These are phyloP conservation scores for Orychophragmus violaceus DNA, from an alignment of 345 rosid genomes.

Conservation along the genomic window DNA sequence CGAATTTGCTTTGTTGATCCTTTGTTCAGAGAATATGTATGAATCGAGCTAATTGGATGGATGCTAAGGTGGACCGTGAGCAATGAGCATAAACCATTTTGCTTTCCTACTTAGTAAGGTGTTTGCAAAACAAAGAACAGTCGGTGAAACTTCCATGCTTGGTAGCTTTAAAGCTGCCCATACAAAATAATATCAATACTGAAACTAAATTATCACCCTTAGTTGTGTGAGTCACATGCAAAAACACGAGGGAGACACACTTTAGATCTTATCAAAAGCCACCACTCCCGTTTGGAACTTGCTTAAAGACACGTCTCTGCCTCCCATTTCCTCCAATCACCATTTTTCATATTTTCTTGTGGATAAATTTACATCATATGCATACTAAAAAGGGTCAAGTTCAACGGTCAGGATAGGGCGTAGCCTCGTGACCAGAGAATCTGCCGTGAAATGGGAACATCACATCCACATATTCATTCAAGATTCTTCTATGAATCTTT, in stretches of 20 bases:
- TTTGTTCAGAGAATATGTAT: no score
- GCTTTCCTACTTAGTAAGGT: no score
- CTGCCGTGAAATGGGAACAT: conserved; percentile 32
- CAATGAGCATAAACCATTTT: no score
- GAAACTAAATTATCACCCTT: conserved; percentile 14
- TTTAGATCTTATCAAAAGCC: conserved; percentile 25
- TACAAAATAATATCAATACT: neutral
- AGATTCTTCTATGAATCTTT: conserved; percentile 30
- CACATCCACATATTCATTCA: conserved; percentile 18
- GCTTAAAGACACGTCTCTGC: conserved; percentile 20
- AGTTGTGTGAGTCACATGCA: conserved; percentile 17
- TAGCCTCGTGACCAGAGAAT: conserved; percentile 10
- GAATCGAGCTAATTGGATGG: no score
- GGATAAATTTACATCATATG: neutral
- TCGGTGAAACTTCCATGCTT: conserved; percentile 6
- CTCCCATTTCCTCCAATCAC: conserved; percentile 28
- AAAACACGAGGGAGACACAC: conserved; percentile 18
- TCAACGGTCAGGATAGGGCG: conserved; percentile 7
- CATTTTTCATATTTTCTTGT: neutral
- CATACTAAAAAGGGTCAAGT: neutral
- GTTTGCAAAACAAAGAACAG: no score
- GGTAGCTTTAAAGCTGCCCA: conserved; percentile 14
- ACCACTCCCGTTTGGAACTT: neutral
- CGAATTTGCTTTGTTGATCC: no score
- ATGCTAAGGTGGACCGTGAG: no score